phyloP scores from a whole-genome alignment of 225 moss, liverwort and hornwort genomes.

The Rhytidiadelphus loreus region DNA sequence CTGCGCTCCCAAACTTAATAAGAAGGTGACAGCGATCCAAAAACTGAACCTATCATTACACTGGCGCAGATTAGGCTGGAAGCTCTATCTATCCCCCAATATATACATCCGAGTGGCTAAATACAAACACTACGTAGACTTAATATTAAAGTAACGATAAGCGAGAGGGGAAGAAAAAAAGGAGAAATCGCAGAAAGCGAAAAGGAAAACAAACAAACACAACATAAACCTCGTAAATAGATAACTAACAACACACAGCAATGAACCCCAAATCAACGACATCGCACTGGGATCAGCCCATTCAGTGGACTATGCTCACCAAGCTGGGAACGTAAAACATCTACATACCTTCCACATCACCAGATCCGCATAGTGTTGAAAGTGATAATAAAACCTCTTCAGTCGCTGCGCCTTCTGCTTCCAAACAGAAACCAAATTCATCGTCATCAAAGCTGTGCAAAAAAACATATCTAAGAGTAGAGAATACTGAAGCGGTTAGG shows the following conservation, averaged over 20 bases:
- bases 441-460: background rate
- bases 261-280: background rate
- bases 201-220: background rate
- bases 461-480: background rate
- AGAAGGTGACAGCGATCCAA: constrained; percentile 78
- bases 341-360: constrained; percentile 87
- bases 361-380: constrained; percentile 72
- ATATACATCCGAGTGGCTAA: background rate
- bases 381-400: constrained; percentile 80
- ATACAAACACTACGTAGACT: background rate
- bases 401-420: constrained; percentile 56
- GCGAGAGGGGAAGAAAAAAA: background rate
- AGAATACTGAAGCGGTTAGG: background rate
- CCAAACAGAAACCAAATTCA: background rate
- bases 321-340: background rate
- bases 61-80: background rate
- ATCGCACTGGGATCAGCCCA: background rate
- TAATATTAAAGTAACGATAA: background rate
- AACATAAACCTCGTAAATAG: background rate
- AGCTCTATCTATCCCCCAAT: background rate
- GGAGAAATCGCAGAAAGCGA: background rate
- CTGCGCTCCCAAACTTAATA: constrained; percentile 83
- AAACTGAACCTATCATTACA: constrained; percentile 59
- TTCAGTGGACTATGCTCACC: background rate
- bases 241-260: background rate